Base-by-base conservation (phyloP, 352 stramenopile genomes). In the Globisporangium viniferum region DNA sequence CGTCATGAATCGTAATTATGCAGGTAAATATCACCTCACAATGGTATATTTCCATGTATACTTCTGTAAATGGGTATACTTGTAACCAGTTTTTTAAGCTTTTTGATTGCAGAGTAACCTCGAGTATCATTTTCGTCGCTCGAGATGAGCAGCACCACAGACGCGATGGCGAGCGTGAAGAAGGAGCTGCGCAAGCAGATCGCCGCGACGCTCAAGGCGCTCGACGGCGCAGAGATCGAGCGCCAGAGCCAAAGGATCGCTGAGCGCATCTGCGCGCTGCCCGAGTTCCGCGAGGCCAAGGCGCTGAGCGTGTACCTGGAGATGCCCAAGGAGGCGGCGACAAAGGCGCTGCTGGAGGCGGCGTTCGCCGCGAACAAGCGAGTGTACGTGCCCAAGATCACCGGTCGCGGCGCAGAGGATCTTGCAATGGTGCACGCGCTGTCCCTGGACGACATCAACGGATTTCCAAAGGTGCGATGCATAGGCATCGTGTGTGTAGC, bases 341-440 rank as follows among this genome's bases (percentile, higher is more conserved):
- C 90, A 7, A 46, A 39, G 2, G 57, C 62, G 24, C 71, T 96
- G 44, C 57, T 96, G 54, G 62, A 73, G 46, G 68, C 73, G 4
- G 77, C 86, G 5, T 94, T 97, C 57, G 77, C 66, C 7, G 67
- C 73, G 0, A 62, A 76, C 7, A 96, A 94, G 73, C 87, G 83
- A 58, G 83, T 97, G 9, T 96, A 92, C 56, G 89, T 97, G 51
- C 90, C 90, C n/a, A 97, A 97, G 75, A 92, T 97, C 65, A 87
- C 67, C 12, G 81, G 84, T 14, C 69, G 58, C 20, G 74, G 64
- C 22, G 80, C 90, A 14, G 80, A 91, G 27, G 86, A 96, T 69
- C 74, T 97, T 54, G 70, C 72, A 48, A 96, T 97, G 90, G 71
- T 95, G 61, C 82, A 82, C 18, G 79, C 82, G 10, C 54, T 69